Conservation (phyloP, 2,329 filamentous ascomycete species). For the Chrysoporthe puriensis region DNA sequence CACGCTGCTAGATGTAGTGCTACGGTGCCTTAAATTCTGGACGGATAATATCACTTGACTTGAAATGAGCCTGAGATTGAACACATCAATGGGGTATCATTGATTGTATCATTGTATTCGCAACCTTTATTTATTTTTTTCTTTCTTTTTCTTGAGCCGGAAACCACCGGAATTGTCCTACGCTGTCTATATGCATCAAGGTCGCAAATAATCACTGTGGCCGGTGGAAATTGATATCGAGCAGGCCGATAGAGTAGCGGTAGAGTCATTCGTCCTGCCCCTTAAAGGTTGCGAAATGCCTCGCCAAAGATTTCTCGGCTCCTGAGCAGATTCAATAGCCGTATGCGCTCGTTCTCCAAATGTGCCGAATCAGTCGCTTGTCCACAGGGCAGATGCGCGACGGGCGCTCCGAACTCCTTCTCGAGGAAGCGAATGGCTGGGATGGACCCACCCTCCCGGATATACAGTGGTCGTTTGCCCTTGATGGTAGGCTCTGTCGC, state of each 20-base stretch:
- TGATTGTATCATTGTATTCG: not conserved
- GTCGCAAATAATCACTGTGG: not conserved
- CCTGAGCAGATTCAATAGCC: constrained; percentile 85
- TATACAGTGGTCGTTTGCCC: constrained; percentile 76
- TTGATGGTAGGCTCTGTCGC: constrained; percentile 36
- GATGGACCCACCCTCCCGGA: constrained; percentile 93
- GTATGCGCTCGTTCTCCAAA: constrained; percentile 91
- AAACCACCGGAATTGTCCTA: not conserved
- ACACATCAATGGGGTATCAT: not conserved
- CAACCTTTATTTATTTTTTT: not conserved
- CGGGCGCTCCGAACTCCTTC: constrained; percentile 89
- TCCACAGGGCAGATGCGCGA: constrained; percentile 90
- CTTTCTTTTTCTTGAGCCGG: not conserved
- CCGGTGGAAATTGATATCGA: not conserved
- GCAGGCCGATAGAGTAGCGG: not conserved
- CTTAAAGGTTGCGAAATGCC: constrained; percentile 73
- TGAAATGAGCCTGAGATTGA: not conserved
- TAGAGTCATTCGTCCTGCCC: not conserved
- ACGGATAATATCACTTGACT: not conserved
- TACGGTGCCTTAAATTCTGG: not conserved
- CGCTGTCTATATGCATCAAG: not conserved
- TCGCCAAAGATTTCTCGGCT: constrained; percentile 88
- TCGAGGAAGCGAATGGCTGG: constrained; percentile 92
- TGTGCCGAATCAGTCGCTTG: constrained; percentile 94
- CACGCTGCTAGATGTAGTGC: not conserved